Conservation (phyloP, 345 rosid genomes). For the Mallotus nudiflorus region DNA sequence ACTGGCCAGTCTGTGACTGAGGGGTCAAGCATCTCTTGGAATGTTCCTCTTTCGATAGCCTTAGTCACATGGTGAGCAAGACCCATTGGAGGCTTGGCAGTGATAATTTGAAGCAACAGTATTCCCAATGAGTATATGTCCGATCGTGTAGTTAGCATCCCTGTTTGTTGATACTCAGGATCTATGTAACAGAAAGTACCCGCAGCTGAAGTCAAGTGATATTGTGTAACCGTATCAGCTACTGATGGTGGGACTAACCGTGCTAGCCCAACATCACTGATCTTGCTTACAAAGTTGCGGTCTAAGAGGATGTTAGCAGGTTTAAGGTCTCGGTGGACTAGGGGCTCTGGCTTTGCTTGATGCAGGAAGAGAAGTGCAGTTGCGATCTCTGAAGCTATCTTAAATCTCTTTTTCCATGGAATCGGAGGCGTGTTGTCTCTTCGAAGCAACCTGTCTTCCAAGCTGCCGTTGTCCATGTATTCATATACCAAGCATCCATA, state of each 20-base stretch:
- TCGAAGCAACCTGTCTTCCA: slow-evolving; percentile 77
- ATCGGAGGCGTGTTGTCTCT: slow-evolving; percentile 64
- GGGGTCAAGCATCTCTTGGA: slow-evolving; percentile 64
- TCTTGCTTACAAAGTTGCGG: slow-evolving; percentile 78
- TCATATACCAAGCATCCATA: slow-evolving; percentile 95
- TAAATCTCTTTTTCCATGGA: slow-evolving; percentile 69
- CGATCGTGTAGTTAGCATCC: slow-evolving; percentile 76
- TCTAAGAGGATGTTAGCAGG: slow-evolving; percentile 94
- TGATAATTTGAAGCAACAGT: slow-evolving; percentile 79
- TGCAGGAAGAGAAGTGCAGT: slow-evolving; percentile 87
- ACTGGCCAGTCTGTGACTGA: slow-evolving; percentile 68
- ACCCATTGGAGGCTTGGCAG: slow-evolving; percentile 86
- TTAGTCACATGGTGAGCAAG: slow-evolving; percentile 68
- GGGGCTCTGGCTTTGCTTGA: slow-evolving; percentile 96
- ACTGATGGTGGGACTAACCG: slow-evolving; percentile 83
- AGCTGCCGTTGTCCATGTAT: slow-evolving; percentile 73
- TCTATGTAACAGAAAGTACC: slow-evolving; percentile 93
- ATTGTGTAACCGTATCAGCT: slow-evolving; percentile 76
- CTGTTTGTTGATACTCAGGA: slow-evolving; percentile 91
- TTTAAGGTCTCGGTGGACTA: slow-evolving; percentile 88
- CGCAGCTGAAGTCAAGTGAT: slow-evolving; percentile 88
- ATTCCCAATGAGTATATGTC: slow-evolving; percentile 80
- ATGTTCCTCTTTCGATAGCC: slow-evolving; percentile 67
- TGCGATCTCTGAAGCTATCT: slow-evolving; percentile 77
- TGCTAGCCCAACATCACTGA: slow-evolving; percentile 92